phyloP scores from a whole-genome alignment of 305 asterid species.

The Nicotiana rustica region DNA sequence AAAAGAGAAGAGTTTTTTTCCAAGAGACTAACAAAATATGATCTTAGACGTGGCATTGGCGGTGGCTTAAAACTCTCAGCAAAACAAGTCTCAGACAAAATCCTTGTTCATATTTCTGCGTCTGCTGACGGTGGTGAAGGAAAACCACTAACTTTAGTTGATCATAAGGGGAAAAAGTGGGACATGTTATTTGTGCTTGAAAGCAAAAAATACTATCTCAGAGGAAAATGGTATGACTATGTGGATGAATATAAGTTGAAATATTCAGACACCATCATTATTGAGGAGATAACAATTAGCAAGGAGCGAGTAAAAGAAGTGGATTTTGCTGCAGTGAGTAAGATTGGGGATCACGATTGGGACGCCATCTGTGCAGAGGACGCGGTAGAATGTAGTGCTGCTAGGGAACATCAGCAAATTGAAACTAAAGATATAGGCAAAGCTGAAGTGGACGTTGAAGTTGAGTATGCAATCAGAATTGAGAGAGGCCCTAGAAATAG shows the following conservation, averaged over 20 bases:
- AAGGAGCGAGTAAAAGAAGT: background rate
- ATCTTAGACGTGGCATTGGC: background rate
- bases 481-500: background rate
- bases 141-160: background rate
- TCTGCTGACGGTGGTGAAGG: background rate
- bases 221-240: slow-evolving; percentile 1
- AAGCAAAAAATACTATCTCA: background rate
- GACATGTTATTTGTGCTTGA: background rate
- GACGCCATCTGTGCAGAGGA: background rate
- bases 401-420: background rate
- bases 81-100: background rate
- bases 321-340: background rate
- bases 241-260: background rate
- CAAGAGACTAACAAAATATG: background rate
- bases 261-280: background rate
- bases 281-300: background rate
- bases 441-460: background rate
- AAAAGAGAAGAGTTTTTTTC: background rate
- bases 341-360: background rate
- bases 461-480: slow-evolving; percentile 13
- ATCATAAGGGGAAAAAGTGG: background rate
- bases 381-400: too few relatives aligned
- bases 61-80: background rate
- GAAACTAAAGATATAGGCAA: slow-evolving; percentile 25
- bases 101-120: background rate